Conservation (phyloP, 176 grass and related monocot genomes). For the Stipa capillata region DNA sequence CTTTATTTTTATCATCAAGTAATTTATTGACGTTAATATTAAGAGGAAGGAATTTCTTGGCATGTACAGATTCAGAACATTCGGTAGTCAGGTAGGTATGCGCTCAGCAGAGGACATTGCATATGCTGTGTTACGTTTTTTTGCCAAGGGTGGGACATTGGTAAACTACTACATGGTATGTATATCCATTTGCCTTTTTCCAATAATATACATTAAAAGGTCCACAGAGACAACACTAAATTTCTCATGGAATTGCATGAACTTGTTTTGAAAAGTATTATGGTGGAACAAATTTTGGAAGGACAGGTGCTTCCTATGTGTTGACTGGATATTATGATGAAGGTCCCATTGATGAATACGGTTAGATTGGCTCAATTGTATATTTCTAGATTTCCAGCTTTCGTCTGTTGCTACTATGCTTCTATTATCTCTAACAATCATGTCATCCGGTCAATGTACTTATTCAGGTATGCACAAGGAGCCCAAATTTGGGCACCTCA, state of each 20-base stretch:
- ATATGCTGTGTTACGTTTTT: constrained; percentile 67
- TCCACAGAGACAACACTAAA: neutral
- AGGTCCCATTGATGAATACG: constrained; percentile 79
- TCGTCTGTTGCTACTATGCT: neutral
- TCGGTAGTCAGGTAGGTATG: constrained; percentile 53
- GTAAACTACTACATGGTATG: constrained; percentile 85
- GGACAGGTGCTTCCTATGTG: constrained; percentile 55
- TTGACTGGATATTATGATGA: constrained; percentile 77
- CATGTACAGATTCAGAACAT: constrained; percentile 58
- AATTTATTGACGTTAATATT: neutral
- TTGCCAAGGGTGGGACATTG: constrained; percentile 59
- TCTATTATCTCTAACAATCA: neutral
- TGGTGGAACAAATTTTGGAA: constrained; percentile 81
- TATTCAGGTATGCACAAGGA: constrained; percentile 61
- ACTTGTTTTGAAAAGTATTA: constrained; percentile 44
- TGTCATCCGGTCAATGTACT: neutral
- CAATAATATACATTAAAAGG: neutral
- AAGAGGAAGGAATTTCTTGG: constrained; percentile 5
- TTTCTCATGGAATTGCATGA: constrained; percentile 2
- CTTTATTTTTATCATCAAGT: neutral
- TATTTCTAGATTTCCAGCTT: neutral
- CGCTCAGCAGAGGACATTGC: constrained; percentile 80
- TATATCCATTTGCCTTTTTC: neutral
- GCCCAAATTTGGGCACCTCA: constrained; percentile 76
- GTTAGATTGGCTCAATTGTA: constrained; percentile 16